Evolutionary conservation across 805 yeast genomes (phyloP), one percentile per base, ranked within the genome.

Genomic region (Kazachstania kunashirensis): DNA sequence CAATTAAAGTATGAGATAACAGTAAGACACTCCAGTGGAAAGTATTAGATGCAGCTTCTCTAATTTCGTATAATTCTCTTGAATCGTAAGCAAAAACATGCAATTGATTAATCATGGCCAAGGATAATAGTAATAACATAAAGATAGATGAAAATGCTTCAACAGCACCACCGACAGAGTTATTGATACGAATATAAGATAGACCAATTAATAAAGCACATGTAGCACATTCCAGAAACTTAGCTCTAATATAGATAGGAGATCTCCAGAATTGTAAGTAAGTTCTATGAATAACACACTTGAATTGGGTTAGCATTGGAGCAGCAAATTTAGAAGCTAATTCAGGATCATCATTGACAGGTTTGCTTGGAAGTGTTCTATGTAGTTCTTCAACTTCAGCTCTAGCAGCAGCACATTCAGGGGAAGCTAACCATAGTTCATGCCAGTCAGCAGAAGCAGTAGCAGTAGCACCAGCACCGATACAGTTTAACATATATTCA

Each of bases 391-490:
- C 68, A 43, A 79, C 70, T 50, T 76, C 83, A 3, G 50, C 57
- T 43, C 70, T 67, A 16, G 76, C 70, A 5, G 65, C 72, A 32
- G 61, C 53, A 53, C 66, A 72, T 54, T 74, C 76, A 23, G 59
- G 70, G 37, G 69, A 74, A 12, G 55, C 58, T 6, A 44, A 45
- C 92, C 92, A 82, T 10, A 71, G 64, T 9, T 76, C 73, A 54
- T 66, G 64, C 78, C 83, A 82, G 55, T 82, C 78, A 34, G 68
- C 70, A 21, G 59, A 50, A 13, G 70, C 72, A 37, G 62, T 51
- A 3, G 84, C 79, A 20, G 84, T 79, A 3, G 89, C 85, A 53
- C 84, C 88, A 24, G 89, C 88, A 42, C 89, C 89, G 56, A 82
- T 77, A 39, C 75, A 75, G 43, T 77, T 77, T 47, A 80, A 61